Conservation (phyloP, 495 filamentous ascomycete genomes). For the Parathielavia hyrcaniae region DNA sequence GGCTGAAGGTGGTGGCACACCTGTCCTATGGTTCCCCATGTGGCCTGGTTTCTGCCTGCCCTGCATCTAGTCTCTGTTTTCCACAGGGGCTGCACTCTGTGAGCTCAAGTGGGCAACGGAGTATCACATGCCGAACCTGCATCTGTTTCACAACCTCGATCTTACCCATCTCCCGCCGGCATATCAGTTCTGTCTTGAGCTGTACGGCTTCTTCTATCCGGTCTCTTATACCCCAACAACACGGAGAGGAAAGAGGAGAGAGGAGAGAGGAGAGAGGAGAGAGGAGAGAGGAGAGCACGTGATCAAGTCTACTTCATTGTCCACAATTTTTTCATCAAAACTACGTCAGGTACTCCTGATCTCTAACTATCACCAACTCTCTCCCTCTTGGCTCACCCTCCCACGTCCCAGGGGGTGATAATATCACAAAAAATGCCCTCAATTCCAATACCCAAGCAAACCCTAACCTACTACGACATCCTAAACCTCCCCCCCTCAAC, state of each 20-base stretch:
- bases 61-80: background rate
- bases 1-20: background rate
- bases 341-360: background rate
- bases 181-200: background rate
- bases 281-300: slow-evolving; percentile 3
- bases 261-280: background rate
- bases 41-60: background rate
- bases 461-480: slow-evolving; percentile 43
- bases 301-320: slow-evolving; percentile 4
- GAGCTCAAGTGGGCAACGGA: slow-evolving; percentile 2
- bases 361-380: background rate
- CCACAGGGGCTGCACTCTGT: background rate
- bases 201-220: background rate
- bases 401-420: background rate
- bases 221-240: background rate
- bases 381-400: background rate
- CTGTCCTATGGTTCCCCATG: background rate
- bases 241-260: background rate
- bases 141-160: background rate
- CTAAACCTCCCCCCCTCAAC: slow-evolving; percentile 37
- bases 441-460: background rate
- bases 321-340: background rate
- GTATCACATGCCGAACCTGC: background rate
- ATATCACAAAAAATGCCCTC: background rate
- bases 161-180: background rate